Evolutionary conservation across 352 stramenopile species (phyloP), one percentile per base, ranked within the genome.

Genomic region (Phytophthora rubi): DNA sequence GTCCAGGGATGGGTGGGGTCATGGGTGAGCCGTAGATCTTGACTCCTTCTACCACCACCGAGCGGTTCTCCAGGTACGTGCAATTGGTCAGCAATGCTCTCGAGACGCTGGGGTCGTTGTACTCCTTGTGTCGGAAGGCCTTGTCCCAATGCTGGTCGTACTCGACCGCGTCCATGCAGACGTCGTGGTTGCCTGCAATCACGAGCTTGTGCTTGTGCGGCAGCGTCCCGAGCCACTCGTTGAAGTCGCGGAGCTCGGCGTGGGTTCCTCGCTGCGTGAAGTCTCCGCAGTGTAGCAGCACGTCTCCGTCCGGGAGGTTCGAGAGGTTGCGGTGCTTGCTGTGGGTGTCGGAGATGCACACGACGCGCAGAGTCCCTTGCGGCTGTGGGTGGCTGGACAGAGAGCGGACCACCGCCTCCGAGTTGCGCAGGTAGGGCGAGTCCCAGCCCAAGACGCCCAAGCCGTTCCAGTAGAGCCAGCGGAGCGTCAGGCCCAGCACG

Each of bases 271-370:
- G 91, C 37, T 89, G 88, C 52, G 87, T 94, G 37, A 99, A 94
- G 76, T 99, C 94, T 16, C 88, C 88, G 68, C 96, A 94, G 47
- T 97, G 91, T 52, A 98, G 83, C 30, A 98, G 64, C 33, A 98
- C 81, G 62, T 97, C 90, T 37, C 97, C 87, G 4, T 75, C 53
- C 0, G 88, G 84, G 0, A 95, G 32, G 30, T 62, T 62, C 21
- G 56, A 73, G 52, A 99, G 75, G 16, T 85, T 75, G 6, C 79
- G 81, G 62, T 96, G 89, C 33, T 82, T 83, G n/a, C 70, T 73
- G 47, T 96, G 89, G 16, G 89, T 96, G 61, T 96, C 89, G 0
- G 89, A 96, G 62, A 96, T 79, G 68, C 88, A 94, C 4, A 95
- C 87, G 1, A 96, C 72, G 23, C 89, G 80, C 9, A 96, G 60